Evolutionary conservation across 352 stramenopile genomes (phyloP).

Genomic region (Phytopythium helicoides): DNA sequence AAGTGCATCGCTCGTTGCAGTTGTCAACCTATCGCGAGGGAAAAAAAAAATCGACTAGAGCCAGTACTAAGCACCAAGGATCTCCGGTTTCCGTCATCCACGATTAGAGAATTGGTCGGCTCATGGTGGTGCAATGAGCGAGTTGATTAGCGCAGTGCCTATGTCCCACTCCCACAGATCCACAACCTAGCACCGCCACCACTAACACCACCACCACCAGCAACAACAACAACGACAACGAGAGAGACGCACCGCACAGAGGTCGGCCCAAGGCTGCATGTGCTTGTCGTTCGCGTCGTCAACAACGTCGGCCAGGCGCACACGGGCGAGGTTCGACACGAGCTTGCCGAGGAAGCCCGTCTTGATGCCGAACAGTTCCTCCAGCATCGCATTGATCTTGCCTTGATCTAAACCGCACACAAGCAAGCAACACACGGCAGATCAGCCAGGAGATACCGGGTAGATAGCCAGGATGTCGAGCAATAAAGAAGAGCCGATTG

Average conservation of each 20-base stretch:
- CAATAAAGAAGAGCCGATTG: no score
- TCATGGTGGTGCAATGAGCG: no score
- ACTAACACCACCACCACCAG: no score
- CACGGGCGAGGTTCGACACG: constrained; percentile 75
- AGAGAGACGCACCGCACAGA: constrained; percentile 68
- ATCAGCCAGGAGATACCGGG: no score
- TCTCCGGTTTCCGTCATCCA: constrained; percentile 2
- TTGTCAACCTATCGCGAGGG: no score
- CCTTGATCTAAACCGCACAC: constrained; percentile 45
- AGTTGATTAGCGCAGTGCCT: background rate
- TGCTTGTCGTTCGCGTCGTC: constrained; percentile 90
- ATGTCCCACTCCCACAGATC: background rate
- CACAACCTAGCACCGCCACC: no score
- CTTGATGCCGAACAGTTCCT: constrained; percentile 80
- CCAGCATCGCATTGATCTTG: constrained; percentile 75
- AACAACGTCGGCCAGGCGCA: constrained; percentile 79
- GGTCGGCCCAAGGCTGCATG: constrained; percentile 85
- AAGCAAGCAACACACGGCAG: background rate
- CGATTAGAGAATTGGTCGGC: constrained; percentile 11
- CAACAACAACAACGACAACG: background rate
- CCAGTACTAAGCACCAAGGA: no score
- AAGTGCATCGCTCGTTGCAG: no score
- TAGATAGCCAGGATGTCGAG: background rate
- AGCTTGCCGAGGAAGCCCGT: constrained; percentile 86
- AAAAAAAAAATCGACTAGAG: no score